Evolutionary conservation across 805 yeast genomes (phyloP).

Genomic region (Torulaspora franciscae): DNA sequence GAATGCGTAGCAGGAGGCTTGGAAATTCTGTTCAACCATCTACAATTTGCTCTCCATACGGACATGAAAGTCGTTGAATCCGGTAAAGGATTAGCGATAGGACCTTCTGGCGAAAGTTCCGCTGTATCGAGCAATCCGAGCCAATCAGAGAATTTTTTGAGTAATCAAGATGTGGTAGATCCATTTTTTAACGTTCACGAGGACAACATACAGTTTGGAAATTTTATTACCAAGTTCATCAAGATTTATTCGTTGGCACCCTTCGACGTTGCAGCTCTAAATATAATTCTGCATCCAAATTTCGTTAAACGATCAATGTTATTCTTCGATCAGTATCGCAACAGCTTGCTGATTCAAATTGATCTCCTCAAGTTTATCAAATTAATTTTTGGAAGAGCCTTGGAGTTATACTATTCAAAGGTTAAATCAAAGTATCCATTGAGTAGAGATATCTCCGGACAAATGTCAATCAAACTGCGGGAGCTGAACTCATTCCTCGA

Average conservation of each 20-base stretch:
- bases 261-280: constrained; percentile 17
- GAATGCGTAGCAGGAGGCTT: constrained; percentile 21
- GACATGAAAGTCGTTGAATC: constrained; percentile 11
- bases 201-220: constrained; percentile 26
- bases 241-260: constrained; percentile 27
- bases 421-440: constrained; percentile 4
- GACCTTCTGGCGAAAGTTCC: constrained; percentile 1
- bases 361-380: constrained; percentile 34
- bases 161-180: constrained; percentile 12
- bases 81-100: constrained; percentile 12
- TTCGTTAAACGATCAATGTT: constrained; percentile 20
- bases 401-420: constrained; percentile 9
- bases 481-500: constrained; percentile 18
- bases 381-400: constrained; percentile 24
- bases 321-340: constrained; percentile 29
- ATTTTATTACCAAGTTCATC: constrained; percentile 25
- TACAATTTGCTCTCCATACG: constrained; percentile 22
- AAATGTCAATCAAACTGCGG: constrained; percentile 10
- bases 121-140: constrained; percentile 1
- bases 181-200: constrained; percentile 24
- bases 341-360: constrained; percentile 34
- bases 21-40: constrained; percentile 23
- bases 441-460: constrained; percentile 3
- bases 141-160: constrained; percentile 1
- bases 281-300: constrained; percentile 16